These are phyloP conservation scores for Nothophytophthora sp. DNA, from an alignment of 352 stramenopile species.

Conservation along the genomic window DNA sequence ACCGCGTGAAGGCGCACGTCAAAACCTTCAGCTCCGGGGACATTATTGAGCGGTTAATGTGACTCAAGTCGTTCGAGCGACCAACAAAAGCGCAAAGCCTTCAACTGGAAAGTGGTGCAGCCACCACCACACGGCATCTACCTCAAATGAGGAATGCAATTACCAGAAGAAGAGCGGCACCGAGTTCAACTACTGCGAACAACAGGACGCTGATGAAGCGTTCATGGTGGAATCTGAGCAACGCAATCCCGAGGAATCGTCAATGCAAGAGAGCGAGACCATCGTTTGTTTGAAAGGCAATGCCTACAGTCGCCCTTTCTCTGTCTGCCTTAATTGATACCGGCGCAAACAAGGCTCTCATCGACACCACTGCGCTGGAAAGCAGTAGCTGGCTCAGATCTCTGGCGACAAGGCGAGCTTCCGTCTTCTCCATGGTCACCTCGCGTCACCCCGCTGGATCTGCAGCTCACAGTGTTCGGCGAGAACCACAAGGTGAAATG, in stretches of 20 bases:
- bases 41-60: not conserved
- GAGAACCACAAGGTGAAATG: constrained; percentile 4
- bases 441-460: not conserved
- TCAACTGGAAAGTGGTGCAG: no score
- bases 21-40: not conserved
- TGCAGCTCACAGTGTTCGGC: constrained; percentile 6
- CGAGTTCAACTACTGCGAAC: constrained; percentile 1
- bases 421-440: not conserved
- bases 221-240: not conserved
- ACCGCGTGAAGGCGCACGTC: constrained; percentile 1
- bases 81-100: no score
- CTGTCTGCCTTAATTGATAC: not conserved
- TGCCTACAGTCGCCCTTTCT: not conserved
- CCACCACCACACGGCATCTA: no score
- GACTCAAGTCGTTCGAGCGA: constrained; percentile 5
- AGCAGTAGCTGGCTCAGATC: not conserved
- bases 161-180: not conserved
- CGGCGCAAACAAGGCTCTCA: not conserved
- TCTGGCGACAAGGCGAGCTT: not conserved
- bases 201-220: not conserved
- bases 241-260: not conserved
- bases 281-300: not conserved
- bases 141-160: no score
- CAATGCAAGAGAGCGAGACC: not conserved
- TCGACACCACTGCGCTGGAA: constrained; percentile 2